Conservation (phyloP, 495 filamentous ascomycete genomes). For the Podospora tetraspora region DNA sequence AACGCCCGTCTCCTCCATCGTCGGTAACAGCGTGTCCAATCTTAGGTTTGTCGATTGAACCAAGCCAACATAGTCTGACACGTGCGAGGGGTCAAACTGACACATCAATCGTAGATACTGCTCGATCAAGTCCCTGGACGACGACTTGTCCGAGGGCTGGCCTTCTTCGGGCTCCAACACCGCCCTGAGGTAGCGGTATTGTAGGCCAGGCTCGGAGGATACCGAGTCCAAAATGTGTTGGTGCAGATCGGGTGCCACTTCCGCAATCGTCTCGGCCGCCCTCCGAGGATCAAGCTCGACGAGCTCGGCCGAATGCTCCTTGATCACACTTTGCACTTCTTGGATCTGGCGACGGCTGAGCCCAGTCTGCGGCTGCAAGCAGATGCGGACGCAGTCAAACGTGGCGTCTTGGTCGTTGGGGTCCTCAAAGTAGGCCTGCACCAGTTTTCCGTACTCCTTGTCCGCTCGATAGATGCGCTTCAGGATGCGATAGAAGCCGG, state of each 20-base stretch:
- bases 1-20: slow-evolving; percentile 81
- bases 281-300: slow-evolving; percentile 61
- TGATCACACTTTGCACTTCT: slow-evolving; percentile 68
- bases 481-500: slow-evolving; percentile 86
- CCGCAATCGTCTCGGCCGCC: slow-evolving; percentile 65
- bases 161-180: slow-evolving; percentile 65
- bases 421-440: slow-evolving; percentile 84
- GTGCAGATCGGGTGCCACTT: slow-evolving; percentile 66
- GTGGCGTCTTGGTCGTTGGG: slow-evolving; percentile 62
- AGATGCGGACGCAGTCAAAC: slow-evolving; percentile 78
- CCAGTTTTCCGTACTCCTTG: slow-evolving; percentile 69
- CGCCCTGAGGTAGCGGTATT: slow-evolving; percentile 73
- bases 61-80: slow-evolving; percentile 76
- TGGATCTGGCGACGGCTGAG: slow-evolving; percentile 68
- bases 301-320: slow-evolving; percentile 61
- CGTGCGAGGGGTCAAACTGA: slow-evolving; percentile 70
- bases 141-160: slow-evolving; percentile 30
- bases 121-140: slow-evolving; percentile 60
- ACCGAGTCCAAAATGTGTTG: slow-evolving; percentile 60
- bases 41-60: slow-evolving; percentile 75
- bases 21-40: slow-evolving; percentile 74
- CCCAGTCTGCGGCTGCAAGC: slow-evolving; percentile 63
- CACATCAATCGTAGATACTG: slow-evolving; percentile 89
- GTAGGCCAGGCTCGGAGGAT: slow-evolving; percentile 54
- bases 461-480: slow-evolving; percentile 83